These are phyloP conservation scores for Malus sylvestris DNA, from an alignment of 306 rosid genomes.

Conservation along the genomic window DNA sequence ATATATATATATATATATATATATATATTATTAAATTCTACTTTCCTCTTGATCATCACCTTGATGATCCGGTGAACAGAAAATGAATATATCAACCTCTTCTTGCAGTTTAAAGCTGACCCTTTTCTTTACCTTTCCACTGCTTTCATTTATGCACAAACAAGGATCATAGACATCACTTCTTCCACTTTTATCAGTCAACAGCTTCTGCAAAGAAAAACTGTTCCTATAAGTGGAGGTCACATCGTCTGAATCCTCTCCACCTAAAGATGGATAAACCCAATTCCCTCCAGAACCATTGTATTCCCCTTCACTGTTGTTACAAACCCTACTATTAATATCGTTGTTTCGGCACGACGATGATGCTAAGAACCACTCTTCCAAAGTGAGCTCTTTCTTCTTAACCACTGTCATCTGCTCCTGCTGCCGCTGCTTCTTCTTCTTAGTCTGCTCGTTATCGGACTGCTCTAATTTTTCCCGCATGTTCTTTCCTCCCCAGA, in stretches of 20 bases:
- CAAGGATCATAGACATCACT: conserved; percentile 10
- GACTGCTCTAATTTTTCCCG: not conserved
- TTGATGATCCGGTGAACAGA: conserved; percentile 16
- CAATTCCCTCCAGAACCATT: conserved; percentile 9
- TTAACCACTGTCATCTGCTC: conserved; percentile 9
- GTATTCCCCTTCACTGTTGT: not conserved
- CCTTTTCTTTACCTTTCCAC: conserved; percentile 30
- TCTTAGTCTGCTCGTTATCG: not conserved
- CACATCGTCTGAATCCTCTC: not conserved
- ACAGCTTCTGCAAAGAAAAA: conserved; percentile 19
- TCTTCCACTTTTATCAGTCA: conserved; percentile 25
- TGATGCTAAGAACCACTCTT: conserved; percentile 30
- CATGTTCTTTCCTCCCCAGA: conserved; percentile 6
- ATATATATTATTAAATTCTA: no score
- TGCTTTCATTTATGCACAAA: conserved; percentile 21
- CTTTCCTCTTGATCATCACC: no score
- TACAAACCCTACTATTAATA: not conserved
- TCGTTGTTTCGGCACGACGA: conserved; percentile 8
- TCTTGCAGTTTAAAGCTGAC: conserved; percentile 40
- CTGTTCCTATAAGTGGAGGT: not conserved
- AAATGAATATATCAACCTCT: conserved; percentile 42
- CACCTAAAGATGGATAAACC: conserved; percentile 18
- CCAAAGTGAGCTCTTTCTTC: conserved; percentile 12
- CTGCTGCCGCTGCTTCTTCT: not conserved
- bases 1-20: no score